A percentile compares a stretch with the other conserved stretches of the same genome.
Evolutionary conservation across 23 red algal genomes (phyloP).

Genomic region (Gracilariopsis chorda): DNA sequence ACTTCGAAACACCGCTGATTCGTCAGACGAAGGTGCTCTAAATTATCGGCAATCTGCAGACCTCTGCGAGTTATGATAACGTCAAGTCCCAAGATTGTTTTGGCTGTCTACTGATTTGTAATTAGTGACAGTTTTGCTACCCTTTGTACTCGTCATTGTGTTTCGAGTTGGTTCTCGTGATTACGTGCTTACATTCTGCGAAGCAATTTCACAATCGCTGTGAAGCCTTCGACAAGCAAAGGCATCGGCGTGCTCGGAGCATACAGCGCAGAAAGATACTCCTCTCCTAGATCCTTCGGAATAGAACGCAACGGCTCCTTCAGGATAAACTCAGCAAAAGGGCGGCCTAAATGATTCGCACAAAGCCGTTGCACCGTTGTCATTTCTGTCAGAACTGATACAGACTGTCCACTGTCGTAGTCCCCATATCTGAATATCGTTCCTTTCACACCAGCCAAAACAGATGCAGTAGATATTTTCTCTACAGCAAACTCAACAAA

Average conservation of each 20-base stretch:
- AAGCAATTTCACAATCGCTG: background rate
- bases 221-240: background rate
- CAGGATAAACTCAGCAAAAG: slow-evolving; percentile 3
- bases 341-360: background rate
- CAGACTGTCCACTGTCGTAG: slow-evolving; percentile 21
- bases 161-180: no score
- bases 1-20: no score
- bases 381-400: slow-evolving; percentile 40
- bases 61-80: no score
- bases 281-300: background rate
- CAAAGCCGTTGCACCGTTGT: slow-evolving; percentile 10
- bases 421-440: slow-evolving; percentile 42
- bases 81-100: no score
- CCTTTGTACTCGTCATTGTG: no score
- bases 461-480: slow-evolving; percentile 8
- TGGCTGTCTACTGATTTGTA: no score
- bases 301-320: background rate
- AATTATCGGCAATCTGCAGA: no score
- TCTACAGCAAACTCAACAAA: slow-evolving; percentile 46
- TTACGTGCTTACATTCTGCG: background rate
- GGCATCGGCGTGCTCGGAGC: background rate
- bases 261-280: background rate
- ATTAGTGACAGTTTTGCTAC: no score
- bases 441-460: slow-evolving; percentile 7
- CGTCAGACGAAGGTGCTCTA: no score